phyloP scores from a whole-genome alignment of 768 basidiomycete species.

The Tulasnella sp. region DNA sequence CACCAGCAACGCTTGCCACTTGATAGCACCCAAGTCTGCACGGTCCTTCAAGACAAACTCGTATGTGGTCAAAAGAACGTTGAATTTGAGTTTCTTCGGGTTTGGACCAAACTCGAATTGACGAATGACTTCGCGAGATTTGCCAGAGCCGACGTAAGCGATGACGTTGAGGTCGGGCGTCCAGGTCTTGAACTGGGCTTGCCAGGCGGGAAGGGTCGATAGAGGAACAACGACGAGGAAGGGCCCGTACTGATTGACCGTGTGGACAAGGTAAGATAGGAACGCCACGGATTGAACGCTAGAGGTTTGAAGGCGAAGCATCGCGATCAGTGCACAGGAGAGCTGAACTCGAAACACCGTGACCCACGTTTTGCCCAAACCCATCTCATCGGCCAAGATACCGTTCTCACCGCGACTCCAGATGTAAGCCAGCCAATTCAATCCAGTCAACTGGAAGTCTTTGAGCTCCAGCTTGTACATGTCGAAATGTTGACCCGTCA shows the following conservation, averaged over 20 bases:
- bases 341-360: background rate
- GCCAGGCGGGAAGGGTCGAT: constrained; percentile 98
- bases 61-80: constrained; percentile 93
- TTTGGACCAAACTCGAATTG: constrained; percentile 83
- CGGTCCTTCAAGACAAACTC: constrained; percentile 87
- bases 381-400: constrained; percentile 98
- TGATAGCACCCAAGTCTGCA: constrained; percentile 65
- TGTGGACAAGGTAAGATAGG: constrained; percentile 89
- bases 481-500: constrained; percentile 1
- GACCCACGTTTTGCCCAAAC: constrained; percentile 76
- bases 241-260: constrained; percentile 86
- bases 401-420: constrained; percentile 95
- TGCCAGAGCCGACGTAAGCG: constrained; percentile 85
- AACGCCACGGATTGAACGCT: constrained; percentile 94
- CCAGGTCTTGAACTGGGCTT: constrained; percentile 88
- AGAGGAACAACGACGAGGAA: constrained; percentile 96
- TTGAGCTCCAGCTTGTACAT: constrained; percentile 44
- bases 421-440: constrained; percentile 97
- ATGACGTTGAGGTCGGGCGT: constrained; percentile 95
- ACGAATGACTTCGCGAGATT: constrained; percentile 83
- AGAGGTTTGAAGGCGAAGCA: background rate
- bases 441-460: constrained; percentile 94
- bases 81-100: constrained; percentile 64
- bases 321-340: background rate
- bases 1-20: constrained; percentile 94